Evolutionary conservation across 345 rosid species (phyloP).

Genomic region (Hirschfeldia incana): DNA sequence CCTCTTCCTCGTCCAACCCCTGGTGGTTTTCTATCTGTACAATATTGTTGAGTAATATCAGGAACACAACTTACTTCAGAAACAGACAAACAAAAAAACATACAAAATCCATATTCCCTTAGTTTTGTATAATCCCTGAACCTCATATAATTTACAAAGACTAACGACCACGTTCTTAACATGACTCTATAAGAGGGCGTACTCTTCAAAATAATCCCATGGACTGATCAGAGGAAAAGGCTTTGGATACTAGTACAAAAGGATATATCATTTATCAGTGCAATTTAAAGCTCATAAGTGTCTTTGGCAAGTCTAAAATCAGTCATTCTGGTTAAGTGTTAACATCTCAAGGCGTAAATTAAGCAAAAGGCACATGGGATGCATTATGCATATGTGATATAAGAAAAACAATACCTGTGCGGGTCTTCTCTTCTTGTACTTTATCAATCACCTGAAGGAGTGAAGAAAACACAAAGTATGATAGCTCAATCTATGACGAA

Average conservation of each 20-base stretch:
- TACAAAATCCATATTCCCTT: not conserved
- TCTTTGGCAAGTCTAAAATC: not conserved
- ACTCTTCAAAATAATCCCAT: not conserved
- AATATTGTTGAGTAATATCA: not conserved
- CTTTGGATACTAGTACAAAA: not conserved
- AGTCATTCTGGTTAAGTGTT: not conserved
- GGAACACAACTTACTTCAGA: not conserved
- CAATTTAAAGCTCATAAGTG: not conserved
- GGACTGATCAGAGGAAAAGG: not conserved
- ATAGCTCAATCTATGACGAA: not conserved
- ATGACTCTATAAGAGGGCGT: no score
- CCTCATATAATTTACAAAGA: not conserved
- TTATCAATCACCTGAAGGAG: conserved; percentile 41
- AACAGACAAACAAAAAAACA: not conserved
- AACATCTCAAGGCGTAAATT: not conserved
- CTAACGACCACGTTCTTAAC: no score
- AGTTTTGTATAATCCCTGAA: not conserved
- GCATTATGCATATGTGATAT: not conserved
- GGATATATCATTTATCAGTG: not conserved
- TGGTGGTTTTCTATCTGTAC: conserved; percentile 10
- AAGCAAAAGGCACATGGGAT: not conserved
- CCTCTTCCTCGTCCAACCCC: conserved; percentile 15
- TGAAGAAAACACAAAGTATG: not conserved
- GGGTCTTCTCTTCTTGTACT: conserved; percentile 39
- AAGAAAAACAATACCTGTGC: conserved; percentile 30